Percentiles rank a stretch among this genome's conserved stretches.
phyloP scores from a whole-genome alignment of 257 asterid species.

The Scutellaria baicalensis region DNA sequence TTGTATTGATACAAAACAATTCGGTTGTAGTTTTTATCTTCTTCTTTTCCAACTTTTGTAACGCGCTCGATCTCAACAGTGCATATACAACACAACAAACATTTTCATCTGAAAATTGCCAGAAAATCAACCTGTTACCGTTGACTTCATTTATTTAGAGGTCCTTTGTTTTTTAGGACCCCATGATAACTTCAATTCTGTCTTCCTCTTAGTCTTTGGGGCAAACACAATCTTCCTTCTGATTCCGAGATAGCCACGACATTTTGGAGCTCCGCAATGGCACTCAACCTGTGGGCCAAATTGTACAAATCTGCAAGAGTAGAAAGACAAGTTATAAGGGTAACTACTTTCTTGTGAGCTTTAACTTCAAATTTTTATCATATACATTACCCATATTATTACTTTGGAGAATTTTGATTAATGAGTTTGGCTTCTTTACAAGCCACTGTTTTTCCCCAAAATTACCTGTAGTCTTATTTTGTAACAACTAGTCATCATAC shows the following conservation, averaged over 20 bases:
- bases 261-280: slow-evolving; percentile 73
- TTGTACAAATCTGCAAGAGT: slow-evolving; percentile 61
- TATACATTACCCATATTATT: neutral
- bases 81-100: slow-evolving; percentile 19
- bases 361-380: neutral
- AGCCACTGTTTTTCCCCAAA: neutral
- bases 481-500: neutral
- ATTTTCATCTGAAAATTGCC: slow-evolving; percentile 1
- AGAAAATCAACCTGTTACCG: slow-evolving; percentile 8
- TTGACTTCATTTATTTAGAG: slow-evolving; percentile 26
- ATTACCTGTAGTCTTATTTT: neutral
- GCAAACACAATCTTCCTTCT: slow-evolving; percentile 40
- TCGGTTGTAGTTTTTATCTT: slow-evolving; percentile 8
- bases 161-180: slow-evolving; percentile 71
- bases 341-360: neutral
- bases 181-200: slow-evolving; percentile 38
- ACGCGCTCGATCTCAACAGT: neutral
- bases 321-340: neutral
- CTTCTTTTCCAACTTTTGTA: slow-evolving; percentile 13
- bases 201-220: slow-evolving; percentile 15
- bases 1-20: slow-evolving; percentile 5
- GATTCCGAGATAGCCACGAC: slow-evolving; percentile 75
- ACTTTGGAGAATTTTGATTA: neutral
- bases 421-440: neutral
- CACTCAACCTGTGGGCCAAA: slow-evolving; percentile 86